Evolutionary conservation across 73 alveolate genomes (phyloP), one percentile per base, ranked within the genome.

Genomic region (Paramecium primaurelia): DNA sequence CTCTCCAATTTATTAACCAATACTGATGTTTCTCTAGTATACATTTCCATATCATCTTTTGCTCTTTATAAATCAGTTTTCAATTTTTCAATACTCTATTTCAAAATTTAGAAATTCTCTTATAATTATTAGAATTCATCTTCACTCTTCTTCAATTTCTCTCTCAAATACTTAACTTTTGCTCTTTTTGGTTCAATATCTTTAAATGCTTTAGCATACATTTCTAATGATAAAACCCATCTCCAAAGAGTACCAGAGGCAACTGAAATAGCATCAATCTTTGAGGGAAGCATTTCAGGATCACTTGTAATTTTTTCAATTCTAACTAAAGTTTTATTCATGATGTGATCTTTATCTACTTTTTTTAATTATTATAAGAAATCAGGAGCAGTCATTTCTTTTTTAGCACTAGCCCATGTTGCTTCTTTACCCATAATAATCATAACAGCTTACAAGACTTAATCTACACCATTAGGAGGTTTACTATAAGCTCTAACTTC

Each of bases 161-260:
- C 98, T 54, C 95, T 93, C 95, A 96, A 95, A 93, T 86, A 92
- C 47, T 93, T 94, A 1, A 97, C 96, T 32, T 93, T 93, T 20
- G 95, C 88, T 95, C 99, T 94, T 96, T 98, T 98, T 6, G 99
- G 99, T 59, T 97, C 99, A 84, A 98, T 99, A 92, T 97, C 99
- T 47, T 97, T 95, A 51, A 96, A 96, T 77, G 98, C 97, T 94
- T 98, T 98, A 7, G 99, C 99, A 71, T 98, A 98, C 93, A 97
- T 96, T 93, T 97, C 99, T 88, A 98, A 87, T 36, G 99, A 98
- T 40, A 97, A 95, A 45, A 98, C 99, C 99, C 99, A 98, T 83
- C 94, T 85, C 95, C 98, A 97, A 49, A 97, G 59, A 51, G 99
- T 96, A 59, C 97, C 98, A 37, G 98, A 98, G 7, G 99, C 99